A percentile compares a stretch with the other conserved stretches of the same genome.
Conservation (phyloP, 768 basidiomycete genomes). For the Termitomyces sp. region DNA sequence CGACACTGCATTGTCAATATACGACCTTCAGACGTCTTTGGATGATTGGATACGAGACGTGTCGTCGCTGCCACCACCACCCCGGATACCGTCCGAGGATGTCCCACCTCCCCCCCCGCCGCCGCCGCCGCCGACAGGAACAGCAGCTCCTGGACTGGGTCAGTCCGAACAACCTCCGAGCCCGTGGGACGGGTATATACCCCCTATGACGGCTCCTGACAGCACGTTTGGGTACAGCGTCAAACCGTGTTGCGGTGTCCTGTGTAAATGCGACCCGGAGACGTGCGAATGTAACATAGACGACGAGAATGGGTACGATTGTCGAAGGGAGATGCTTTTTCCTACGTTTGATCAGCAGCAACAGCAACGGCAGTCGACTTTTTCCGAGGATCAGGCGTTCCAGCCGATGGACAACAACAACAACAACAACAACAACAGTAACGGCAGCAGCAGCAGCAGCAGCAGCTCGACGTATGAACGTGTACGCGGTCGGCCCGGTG, state of each 20-base stretch:
- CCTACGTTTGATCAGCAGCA: neutral
- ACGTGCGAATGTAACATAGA: conserved; percentile 15
- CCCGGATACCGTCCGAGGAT: neutral
- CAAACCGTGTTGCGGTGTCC: conserved; percentile 18
- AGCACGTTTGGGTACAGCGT: conserved; percentile 7
- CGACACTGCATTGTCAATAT: conserved; percentile 35
- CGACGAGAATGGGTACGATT: conserved; percentile 18
- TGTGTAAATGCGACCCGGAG: conserved; percentile 19
- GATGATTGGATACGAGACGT: conserved; percentile 16
- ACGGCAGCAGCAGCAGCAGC: no score
- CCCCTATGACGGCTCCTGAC: neutral
- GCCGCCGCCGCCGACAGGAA: neutral
- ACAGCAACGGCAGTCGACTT: neutral
- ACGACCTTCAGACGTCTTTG: conserved; percentile 1
- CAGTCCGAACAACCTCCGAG: conserved; percentile 2
- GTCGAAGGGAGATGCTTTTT: conserved; percentile 15
- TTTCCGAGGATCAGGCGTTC: neutral
- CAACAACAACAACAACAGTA: no score
- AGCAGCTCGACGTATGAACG: neutral
- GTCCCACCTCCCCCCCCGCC: neutral
- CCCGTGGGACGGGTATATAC: conserved; percentile 12
- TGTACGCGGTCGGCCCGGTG: conserved; percentile 3
- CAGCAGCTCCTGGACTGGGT: neutral
- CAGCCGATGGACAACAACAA: neutral
- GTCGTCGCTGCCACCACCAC: conserved; percentile 1